Percentiles rank a stretch among this genome's conserved stretches.
Conservation (phyloP, 371 early-diverging fungal species). For the Catenaria anguillulae region DNA sequence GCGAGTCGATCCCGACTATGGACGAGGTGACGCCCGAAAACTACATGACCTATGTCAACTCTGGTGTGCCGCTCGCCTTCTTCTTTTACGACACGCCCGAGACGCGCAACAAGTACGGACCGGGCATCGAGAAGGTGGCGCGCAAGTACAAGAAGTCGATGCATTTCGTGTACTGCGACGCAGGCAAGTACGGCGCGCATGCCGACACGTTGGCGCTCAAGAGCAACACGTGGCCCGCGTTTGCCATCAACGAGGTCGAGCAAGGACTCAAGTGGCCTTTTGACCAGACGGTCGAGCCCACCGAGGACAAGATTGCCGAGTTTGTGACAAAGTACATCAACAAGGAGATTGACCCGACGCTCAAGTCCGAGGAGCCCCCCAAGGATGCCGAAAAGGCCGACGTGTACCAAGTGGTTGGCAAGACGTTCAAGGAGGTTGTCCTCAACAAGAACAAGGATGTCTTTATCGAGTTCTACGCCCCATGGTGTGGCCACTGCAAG, state of each 20-base stretch:
- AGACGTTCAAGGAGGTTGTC: slow-evolving; percentile 52
- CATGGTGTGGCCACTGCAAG: too few relatives aligned
- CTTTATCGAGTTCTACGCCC: slow-evolving; percentile 78
- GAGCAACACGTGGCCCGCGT: slow-evolving; percentile 78
- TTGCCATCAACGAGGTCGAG: slow-evolving; percentile 50
- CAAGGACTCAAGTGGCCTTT: slow-evolving; percentile 64
- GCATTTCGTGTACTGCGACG: slow-evolving; percentile 80
- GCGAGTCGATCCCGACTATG: slow-evolving; percentile 65
- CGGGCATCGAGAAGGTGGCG: slow-evolving; percentile 49
- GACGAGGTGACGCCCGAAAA: slow-evolving; percentile 78
- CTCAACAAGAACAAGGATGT: too few relatives aligned
- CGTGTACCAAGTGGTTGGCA: slow-evolving; percentile 54
- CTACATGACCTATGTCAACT: slow-evolving; percentile 62
- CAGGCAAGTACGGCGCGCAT: slow-evolving; percentile 61
- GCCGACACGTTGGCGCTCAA: slow-evolving; percentile 70
- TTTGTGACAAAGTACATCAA: slow-evolving; percentile 49
- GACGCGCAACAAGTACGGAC: slow-evolving; percentile 31
- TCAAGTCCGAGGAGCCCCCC: slow-evolving; percentile 74
- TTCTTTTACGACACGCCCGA: slow-evolving; percentile 58
- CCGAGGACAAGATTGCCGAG: slow-evolving; percentile 32
- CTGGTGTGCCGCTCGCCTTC: slow-evolving; percentile 75
- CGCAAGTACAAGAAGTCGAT: slow-evolving; percentile 69
- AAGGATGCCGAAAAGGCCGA: slow-evolving; percentile 73
- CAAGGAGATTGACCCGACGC: slow-evolving; percentile 55
- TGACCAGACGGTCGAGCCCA: slow-evolving; percentile 40